Evolutionary conservation across 2,329 filamentous ascomycete species (phyloP), one percentile per base, ranked within the genome.

Genomic region (Colletotrichum euphorbiae): DNA sequence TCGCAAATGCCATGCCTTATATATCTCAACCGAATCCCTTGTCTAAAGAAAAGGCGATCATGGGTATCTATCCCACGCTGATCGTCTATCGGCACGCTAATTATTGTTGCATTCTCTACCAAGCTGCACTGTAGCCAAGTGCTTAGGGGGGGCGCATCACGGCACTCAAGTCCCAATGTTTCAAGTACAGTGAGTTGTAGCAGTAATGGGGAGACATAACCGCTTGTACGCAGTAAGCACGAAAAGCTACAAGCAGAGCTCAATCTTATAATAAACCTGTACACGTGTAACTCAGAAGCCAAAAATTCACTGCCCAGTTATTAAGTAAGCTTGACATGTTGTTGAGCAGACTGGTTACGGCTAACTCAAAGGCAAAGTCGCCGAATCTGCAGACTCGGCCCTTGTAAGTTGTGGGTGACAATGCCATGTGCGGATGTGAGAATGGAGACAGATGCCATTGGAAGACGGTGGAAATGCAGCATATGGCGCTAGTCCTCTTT

Each of bases 401-500:
- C n/a, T n/a, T n/a, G n/a, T n/a, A n/a, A n/a, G n/a, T n/a, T n/a
- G n/a, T n/a, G n/a, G 33, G 5, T 17, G 60, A 57, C 11, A 46
- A 60, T 65, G 36, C 66, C 66, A 69, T 66, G 66, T 69, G 66
- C 42, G 66, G 66, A 69, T 69, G 66, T 69, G 61, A 42, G 54
- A 69, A 55, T 60, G 62, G 55, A 36, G 67, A 71, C 58, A 62
- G 78, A 79, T 71, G 71, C 74, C 72, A 76, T 74, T 80, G 75
- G 78, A 80, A 80, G 74, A 75, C 71, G 70, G 74, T 80, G 73
- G 78, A 80, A 80, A 72, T 73, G 70, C 62, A 64, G 19, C 67
- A 61, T 45, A 38, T 19, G 38, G 55, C 73, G 70, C 81, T 77
- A 81, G 61, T 11, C 73, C 73, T 0, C 1, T 71, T 74, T 56